phyloP scores from a whole-genome alignment of 495 filamentous ascomycete genomes.

The Platismatia glauca region DNA sequence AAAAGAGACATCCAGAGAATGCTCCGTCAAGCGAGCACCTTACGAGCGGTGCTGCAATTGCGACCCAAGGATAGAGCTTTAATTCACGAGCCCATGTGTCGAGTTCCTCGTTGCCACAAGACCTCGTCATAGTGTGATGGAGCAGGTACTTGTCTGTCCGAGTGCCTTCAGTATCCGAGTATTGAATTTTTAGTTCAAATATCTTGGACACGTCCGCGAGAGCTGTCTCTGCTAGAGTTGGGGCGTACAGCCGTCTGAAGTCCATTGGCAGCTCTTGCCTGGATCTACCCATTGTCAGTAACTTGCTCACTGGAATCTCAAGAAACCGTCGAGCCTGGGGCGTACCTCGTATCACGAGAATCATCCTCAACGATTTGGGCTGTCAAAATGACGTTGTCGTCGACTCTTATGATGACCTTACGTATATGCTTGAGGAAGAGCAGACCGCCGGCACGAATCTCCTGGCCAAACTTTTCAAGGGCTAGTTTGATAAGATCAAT shows the following conservation, averaged over 20 bases:
- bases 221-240: neutral
- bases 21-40: neutral
- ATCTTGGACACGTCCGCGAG: constrained; percentile 15
- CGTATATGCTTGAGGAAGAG: constrained; percentile 34
- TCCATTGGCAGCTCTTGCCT: constrained; percentile 7
- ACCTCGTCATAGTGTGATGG: constrained; percentile 26
- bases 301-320: neutral
- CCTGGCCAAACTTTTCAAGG: constrained; percentile 27
- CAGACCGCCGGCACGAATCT: constrained; percentile 30
- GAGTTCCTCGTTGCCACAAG: constrained; percentile 20
- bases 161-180: neutral
- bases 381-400: constrained; percentile 20
- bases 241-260: constrained; percentile 13
- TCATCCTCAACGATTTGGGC: constrained; percentile 17
- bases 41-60: constrained; percentile 31
- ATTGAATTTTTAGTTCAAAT: constrained; percentile 16
- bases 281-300: neutral
- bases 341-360: neutral
- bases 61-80: constrained; percentile 36
- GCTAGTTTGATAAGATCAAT: constrained; percentile 28
- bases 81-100: constrained; percentile 29
- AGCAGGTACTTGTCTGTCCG: constrained; percentile 21
- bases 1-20: constrained; percentile 30
- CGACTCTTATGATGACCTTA: constrained; percentile 25
- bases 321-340: no score